Evolutionary conservation across 768 basidiomycete species (phyloP), one percentile per base, ranked within the genome.

Genomic region (Dacryopinax primogenitus): DNA sequence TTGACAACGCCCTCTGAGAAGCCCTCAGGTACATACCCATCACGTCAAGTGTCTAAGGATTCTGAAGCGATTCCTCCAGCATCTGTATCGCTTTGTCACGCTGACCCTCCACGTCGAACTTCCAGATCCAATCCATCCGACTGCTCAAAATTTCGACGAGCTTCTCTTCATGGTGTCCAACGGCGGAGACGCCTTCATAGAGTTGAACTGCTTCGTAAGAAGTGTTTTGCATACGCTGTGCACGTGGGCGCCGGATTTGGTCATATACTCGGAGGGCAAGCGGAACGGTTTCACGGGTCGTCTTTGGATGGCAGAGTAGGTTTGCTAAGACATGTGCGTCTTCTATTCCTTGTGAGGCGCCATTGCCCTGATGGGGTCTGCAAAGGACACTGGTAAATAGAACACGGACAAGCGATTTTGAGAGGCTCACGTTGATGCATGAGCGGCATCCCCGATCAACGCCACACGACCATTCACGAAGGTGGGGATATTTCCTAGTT

Each of bases 121-220:
- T 66, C 83, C 83, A 85, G 6, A 79, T 71, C 86, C 86, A 87
- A 65, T 82, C 80, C 84, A 83, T 85, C 61, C 79, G 80, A 69
- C 76, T 76, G 18, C 77, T 78, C 30, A 86, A 71, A 12, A 71
- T 71, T 33, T 76, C 71, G 6, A 76, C 78, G 1, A 85, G 70
- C 37, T 76, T 70, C 18, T 76, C 68, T 71, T 79, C 77, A 33
- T 78, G 66, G 75, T 77, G 78, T 73, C 73, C 74, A 61, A 74
- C 72, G 2, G 69, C 65, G 37, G 76, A 76, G 44, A 77, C 74
- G 74, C 69, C 72, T 68, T 67, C 72, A 64, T 70, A 73, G 66
- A 74, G 70, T 35, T 51, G 45, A 1, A 74, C 73, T 1, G 71
- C 70, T 6, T 65, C 61, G 6, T 67, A 62, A 9, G 75, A 74